Base-by-base conservation (phyloP, 2,329 filamentous ascomycete species). In the Pseudocercospora eumusae region DNA sequence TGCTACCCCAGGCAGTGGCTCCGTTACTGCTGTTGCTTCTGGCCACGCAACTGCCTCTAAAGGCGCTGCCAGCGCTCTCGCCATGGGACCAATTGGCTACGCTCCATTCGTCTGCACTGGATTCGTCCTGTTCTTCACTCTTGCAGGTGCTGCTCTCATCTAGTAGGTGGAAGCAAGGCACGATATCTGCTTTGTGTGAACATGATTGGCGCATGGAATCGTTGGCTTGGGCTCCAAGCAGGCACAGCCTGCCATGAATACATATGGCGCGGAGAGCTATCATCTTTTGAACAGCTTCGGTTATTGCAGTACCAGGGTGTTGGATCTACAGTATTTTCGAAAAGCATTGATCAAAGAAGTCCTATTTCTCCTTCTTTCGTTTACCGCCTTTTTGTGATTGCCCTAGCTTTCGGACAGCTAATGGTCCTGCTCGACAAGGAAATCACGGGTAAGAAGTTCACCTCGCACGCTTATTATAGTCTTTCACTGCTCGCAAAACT, bases 81-180 rank as follows among this genome's bases (percentile, higher is more conserved):
- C 75, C 57, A 71, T 76, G 56, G 77, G 79, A 42, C 79, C 81
- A 65, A 73, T 83, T 63, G 76, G 77, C 56, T 67, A 83, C 56
- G 80, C 80, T 66, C 83, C 84, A 59, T 70, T 84, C 56, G 72
- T 83, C 25, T 83, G 82, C 69, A 79, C 79, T 56, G 73, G 80
- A 45, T 77, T 84, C 23, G 81, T 86, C 9, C 68, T 82, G 42
- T 64, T 82, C 59, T 85, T 82, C 49, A 80, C 81, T 15, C 61
- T 87, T 13, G 78, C 86, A 62, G 84, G 84, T 40, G 83, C 83
- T 60, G 68, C 76, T 59, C 72, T 82, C 13, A 60, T 72, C 61
- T 70, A 60, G 31, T 63, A 68, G 52, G 21, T 54, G 52, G 18
- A 40, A 13, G 52, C 18, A 10, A 36, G 28, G 21, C 28, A 54